Evolutionary conservation across 2,329 filamentous ascomycete species (phyloP).

Genomic region (Fusarium neocosmosporiellum): DNA sequence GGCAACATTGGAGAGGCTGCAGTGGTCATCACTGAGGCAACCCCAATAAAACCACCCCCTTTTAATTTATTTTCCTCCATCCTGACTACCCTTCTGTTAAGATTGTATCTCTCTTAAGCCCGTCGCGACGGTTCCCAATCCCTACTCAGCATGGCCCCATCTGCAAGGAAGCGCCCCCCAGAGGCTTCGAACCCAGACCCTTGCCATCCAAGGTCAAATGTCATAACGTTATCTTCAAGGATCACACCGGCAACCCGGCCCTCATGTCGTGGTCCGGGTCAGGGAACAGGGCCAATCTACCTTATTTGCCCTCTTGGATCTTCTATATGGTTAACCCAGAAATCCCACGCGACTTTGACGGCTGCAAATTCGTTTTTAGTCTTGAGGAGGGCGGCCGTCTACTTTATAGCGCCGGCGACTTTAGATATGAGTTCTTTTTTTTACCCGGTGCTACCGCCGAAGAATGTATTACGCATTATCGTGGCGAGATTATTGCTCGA

Average conservation of each 20-base stretch:
- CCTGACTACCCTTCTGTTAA: neutral
- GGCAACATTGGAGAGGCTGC: too few relatives aligned
- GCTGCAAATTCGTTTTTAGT: neutral
- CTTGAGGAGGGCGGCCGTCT: neutral
- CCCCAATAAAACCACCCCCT: too few relatives aligned
- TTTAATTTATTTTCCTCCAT: neutral
- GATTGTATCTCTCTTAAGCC: neutral
- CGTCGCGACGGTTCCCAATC: neutral
- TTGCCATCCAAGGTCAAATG: neutral
- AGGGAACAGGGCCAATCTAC: neutral
- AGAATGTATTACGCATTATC: constrained; percentile 7
- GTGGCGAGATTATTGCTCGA: constrained; percentile 4
- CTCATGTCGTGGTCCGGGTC: neutral
- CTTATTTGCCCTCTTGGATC: constrained; percentile 1
- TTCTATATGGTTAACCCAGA: neutral
- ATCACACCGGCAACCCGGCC: neutral
- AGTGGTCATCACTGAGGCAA: too few relatives aligned
- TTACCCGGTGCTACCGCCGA: neutral
- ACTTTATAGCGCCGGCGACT: neutral
- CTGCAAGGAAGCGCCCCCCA: neutral
- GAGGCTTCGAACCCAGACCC: neutral
- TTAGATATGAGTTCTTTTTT: constrained; percentile 1
- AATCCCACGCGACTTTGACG: constrained; percentile 1
- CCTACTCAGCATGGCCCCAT: neutral
- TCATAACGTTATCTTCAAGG: neutral